Percentiles rank a stretch among this genome's conserved stretches.
phyloP scores from a whole-genome alignment of 1,284 basidiomycete genomes.

The Fomitopsis pinicola region DNA sequence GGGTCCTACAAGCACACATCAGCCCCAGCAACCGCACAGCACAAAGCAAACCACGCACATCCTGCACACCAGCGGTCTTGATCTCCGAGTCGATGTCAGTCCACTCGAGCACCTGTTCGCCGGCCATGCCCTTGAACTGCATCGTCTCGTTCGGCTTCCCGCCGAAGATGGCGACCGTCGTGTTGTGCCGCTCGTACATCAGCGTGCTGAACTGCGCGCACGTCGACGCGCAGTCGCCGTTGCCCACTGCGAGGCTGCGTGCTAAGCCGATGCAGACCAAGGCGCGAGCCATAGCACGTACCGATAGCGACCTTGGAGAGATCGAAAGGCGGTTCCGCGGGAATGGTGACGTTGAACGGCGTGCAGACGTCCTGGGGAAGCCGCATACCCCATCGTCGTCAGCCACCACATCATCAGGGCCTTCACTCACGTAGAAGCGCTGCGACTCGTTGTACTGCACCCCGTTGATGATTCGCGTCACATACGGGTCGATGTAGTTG shows the following conservation, averaged over 20 bases:
- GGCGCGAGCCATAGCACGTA: neutral
- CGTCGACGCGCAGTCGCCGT: conserved; percentile 58
- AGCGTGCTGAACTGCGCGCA: conserved; percentile 63
- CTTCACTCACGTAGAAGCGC: conserved; percentile 43
- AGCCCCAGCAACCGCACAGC: neutral
- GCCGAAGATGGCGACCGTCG: conserved; percentile 56
- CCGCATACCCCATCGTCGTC: neutral
- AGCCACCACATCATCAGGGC: neutral
- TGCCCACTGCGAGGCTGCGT: conserved; percentile 24
- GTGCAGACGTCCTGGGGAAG: conserved; percentile 29
- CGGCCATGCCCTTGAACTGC: conserved; percentile 64
- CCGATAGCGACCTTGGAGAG: conserved; percentile 33
- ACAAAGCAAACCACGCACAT: conserved; percentile 33
- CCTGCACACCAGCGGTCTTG: conserved; percentile 55
- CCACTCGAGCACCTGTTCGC: conserved; percentile 65
- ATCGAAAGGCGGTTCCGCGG: conserved; percentile 48
- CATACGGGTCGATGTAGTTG: conserved; percentile 48
- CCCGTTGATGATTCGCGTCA: conserved; percentile 44
- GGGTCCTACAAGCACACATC: conserved; percentile 38
- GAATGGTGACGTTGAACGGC: conserved; percentile 40
- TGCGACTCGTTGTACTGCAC: conserved; percentile 49
- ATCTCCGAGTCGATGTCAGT: conserved; percentile 57
- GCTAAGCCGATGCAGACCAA: neutral
- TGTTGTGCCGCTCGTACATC: conserved; percentile 56
- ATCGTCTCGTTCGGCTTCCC: conserved; percentile 50